Evolutionary conservation across 2,329 filamentous ascomycete species (phyloP), one percentile per base, ranked within the genome.

Genomic region (Pseudovirgaria hyperparasitica): DNA sequence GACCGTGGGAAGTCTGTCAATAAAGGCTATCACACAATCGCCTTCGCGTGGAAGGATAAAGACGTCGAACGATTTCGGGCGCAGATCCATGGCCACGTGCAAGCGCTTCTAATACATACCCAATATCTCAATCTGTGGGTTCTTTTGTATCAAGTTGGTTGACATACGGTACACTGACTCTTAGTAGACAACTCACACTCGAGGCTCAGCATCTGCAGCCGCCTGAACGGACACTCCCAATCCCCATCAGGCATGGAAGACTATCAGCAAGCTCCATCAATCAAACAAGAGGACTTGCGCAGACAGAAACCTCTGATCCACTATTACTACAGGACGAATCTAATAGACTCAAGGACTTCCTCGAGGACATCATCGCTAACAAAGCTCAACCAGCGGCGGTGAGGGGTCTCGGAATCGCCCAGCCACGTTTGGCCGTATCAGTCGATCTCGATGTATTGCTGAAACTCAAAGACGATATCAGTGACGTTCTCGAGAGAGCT

Each of bases 31-130:
- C 23, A 25, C n/a, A 16, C 23, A 6, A 16, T 25, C 23, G 18
- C 16, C 9, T 25, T 25, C 13, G 11, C 12, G 11, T n/a, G 7
- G 9, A 14, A 25, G 15, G 14, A 25, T 8, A 16, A 16, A 16
- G 23, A 25, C 7, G 23, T 25, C 14, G 23, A 25, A 6, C 9
- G 23, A 16, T 16, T 25, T 14, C n/a, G 23, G 7, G 18, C 16
- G 11, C 23, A 25, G 11, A 16, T 25, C 8, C 13, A 16, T 25
- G 23, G 23, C 6, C 23, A 25, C 11, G 23, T 25, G 7, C 23
- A 25, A 16, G 16, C 23, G 9, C 14, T 25, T 7, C 9, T 16
- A 13, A n/a, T 25, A 13, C 18, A 25, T 16, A 14, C 18, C 14
- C 13, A 14, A 10, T 25, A 25, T 25, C 15, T 25, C 14, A 6